Evolutionary conservation across 805 yeast species (phyloP), one percentile per base, ranked within the genome.

Genomic region (Tetrapisispora nanseiensis): DNA sequence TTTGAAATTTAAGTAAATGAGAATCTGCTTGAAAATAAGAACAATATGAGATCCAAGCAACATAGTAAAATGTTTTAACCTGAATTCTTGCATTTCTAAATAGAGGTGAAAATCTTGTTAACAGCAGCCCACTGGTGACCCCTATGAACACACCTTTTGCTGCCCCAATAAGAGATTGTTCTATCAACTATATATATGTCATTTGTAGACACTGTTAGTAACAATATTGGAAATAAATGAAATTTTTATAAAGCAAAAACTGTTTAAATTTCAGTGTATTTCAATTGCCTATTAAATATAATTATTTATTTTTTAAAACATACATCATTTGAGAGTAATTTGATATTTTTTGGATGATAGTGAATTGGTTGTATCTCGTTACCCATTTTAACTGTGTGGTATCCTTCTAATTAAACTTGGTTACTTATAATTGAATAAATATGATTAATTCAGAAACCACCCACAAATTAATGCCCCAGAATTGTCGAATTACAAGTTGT

Each of bases 1-100:
- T 49, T 41, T 67, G 68, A 47, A 66, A 66, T 20, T 49, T 58
- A 19, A 63, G 37, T 28, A 67, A 51, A 45, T 65, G 70, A 47
- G 57, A 61, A 37, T 70, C 75, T 7, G 71, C 72, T 50, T 63
- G 60, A 49, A 65, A 66, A 5, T 65, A 71, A 13, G 67, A 63
- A 21, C 68, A 67, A 61, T 61, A 57, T 6, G 68, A 60, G 19
- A 67, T 61, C 68, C 72, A 69, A 1, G 66, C 54, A 23, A 64
- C 62, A 42, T 66, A 68, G 45, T 68, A 70, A 42, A 67, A 65
- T 8, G 64, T 68, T 27, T 65, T 61, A 13, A 68, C 67, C 22
- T 63, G 74, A 3, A 54, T 54, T 48, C 74, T 61, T 6, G 67
- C 64, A n/a, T 51, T 55, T 40, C 66, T 56, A 44, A 62, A 68